A percentile compares a stretch with the other conserved stretches of the same genome.
Evolutionary conservation across 2,329 filamentous ascomycete species (phyloP).

Genomic region (Aspergillus fischeri): DNA sequence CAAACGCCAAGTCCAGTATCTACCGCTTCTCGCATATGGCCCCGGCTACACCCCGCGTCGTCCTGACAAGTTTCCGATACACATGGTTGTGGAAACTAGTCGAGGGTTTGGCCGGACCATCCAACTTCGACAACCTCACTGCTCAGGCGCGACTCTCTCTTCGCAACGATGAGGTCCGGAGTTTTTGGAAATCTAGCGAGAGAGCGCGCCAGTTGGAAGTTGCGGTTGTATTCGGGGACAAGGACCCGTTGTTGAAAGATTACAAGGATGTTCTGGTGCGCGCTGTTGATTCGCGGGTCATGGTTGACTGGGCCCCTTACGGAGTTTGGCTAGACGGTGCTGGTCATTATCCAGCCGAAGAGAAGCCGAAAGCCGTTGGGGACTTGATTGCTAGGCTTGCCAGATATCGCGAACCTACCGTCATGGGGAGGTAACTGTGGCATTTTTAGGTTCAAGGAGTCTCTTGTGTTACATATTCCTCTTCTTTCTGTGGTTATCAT

Average conservation of each 20-base stretch:
- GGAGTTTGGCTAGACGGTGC: neutral
- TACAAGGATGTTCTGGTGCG: neutral
- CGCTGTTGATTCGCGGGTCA: neutral
- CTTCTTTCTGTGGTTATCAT: neutral
- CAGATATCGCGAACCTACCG: neutral
- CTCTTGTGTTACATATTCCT: neutral
- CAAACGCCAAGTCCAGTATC: neutral
- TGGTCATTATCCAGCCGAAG: neutral
- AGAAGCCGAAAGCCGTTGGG: neutral
- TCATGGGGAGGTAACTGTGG: no score
- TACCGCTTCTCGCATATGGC: neutral
- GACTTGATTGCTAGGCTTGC: neutral
- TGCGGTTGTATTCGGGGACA: neutral
- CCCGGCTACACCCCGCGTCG: neutral
- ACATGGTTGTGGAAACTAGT: neutral
- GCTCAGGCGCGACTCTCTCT: neutral
- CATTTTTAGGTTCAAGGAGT: no score
- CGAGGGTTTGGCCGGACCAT: neutral
- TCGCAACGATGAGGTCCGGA: neutral
- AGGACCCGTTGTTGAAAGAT: neutral
- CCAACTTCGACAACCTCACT: neutral
- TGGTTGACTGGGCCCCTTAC: neutral
- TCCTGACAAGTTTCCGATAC: neutral
- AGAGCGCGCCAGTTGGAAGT: neutral
- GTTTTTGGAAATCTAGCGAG: neutral